Evolutionary conservation across 2,329 filamentous ascomycete genomes (phyloP).

Genomic region (Colletotrichum godetiae): DNA sequence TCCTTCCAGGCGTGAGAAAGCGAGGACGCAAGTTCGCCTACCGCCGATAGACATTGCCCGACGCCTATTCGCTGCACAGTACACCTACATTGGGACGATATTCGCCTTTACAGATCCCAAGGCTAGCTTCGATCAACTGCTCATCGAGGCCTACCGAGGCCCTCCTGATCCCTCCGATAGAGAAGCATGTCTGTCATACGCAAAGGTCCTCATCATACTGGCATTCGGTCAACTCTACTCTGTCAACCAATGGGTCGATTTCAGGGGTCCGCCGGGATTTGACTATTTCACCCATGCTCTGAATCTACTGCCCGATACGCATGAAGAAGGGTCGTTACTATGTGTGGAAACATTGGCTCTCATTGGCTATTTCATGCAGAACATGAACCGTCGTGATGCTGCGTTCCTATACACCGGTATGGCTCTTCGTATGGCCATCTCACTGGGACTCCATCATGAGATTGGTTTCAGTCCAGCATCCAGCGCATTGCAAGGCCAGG

Average conservation of each 20-base stretch:
- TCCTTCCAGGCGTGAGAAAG: constrained; percentile 44
- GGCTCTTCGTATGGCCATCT: constrained; percentile 68
- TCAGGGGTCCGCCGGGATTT: constrained; percentile 65
- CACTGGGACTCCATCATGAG: constrained; percentile 66
- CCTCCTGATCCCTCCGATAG: constrained; percentile 54
- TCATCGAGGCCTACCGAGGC: constrained; percentile 56
- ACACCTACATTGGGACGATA: constrained; percentile 67
- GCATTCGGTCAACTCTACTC: constrained; percentile 68
- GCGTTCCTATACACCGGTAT: constrained; percentile 66
- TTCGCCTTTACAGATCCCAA: constrained; percentile 62
- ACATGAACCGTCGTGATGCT: constrained; percentile 64
- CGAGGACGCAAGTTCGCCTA: constrained; percentile 47
- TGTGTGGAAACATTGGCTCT: constrained; percentile 66
- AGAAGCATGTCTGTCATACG: constrained; percentile 60
- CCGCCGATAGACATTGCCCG: constrained; percentile 63
- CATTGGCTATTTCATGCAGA: constrained; percentile 68
- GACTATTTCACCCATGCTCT: constrained; percentile 64
- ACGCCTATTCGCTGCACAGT: constrained; percentile 62
- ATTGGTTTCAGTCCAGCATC: constrained; percentile 41
- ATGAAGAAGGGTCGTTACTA: constrained; percentile 64
- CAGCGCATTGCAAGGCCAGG: constrained; percentile 10
- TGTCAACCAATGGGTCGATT: constrained; percentile 65
- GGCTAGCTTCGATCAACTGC: constrained; percentile 56
- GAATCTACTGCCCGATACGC: constrained; percentile 63
- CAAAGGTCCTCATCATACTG: constrained; percentile 63